Conservation (phyloP, 2,329 filamentous ascomycete species). For the Epichloe aotearoae region DNA sequence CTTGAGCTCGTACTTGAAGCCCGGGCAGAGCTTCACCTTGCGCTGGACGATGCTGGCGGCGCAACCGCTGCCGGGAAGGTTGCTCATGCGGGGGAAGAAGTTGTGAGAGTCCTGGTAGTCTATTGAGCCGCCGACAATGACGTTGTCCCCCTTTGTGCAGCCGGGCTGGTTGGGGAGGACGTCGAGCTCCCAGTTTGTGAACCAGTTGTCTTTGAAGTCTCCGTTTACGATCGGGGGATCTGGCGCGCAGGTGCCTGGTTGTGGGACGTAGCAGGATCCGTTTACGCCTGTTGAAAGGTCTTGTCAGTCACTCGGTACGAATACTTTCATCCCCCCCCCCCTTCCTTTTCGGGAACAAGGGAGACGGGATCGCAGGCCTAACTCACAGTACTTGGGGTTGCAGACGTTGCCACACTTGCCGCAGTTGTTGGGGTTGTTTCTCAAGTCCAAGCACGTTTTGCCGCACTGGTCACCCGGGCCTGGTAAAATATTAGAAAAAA, state of each 20-base stretch:
- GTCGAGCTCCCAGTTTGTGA: background rate
- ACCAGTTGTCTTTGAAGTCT: background rate
- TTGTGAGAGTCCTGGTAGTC: background rate
- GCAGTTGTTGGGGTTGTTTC: background rate
- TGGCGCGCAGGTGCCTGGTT: background rate
- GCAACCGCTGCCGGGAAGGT: background rate
- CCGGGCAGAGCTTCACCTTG: background rate
- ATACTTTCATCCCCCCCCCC: too few species aligned
- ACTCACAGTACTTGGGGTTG: background rate
- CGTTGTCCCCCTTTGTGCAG: background rate
- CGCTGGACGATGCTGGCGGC: background rate
- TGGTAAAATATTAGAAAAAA: background rate
- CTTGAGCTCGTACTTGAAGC: background rate
- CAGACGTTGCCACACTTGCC: background rate
- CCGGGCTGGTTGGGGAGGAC: background rate
- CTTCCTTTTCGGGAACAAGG: background rate
- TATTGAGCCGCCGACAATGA: background rate
- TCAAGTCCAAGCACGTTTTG: background rate
- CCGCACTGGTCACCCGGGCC: background rate
- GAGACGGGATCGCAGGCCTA: background rate
- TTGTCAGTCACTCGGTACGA: background rate
- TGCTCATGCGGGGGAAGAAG: background rate
- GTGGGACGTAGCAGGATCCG: background rate
- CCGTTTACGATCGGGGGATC: background rate
- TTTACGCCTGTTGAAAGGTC: background rate